These are phyloP conservation scores for Tetrapisispora taiwanensis DNA, from an alignment of 805 yeast species.

Conservation along the genomic window DNA sequence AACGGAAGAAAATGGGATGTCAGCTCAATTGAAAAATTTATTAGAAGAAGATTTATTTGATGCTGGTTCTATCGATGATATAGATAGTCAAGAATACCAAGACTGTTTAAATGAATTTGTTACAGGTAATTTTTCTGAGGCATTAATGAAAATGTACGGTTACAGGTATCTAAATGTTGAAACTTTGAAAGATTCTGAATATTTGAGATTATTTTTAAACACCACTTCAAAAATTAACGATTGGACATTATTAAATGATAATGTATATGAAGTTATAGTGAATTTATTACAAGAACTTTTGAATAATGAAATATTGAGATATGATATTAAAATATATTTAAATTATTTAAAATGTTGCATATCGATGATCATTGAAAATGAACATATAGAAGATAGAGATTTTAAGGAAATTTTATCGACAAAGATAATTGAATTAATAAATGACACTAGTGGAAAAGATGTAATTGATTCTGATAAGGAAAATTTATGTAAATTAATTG, in stretches of 20 bases:
- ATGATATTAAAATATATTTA: neutral
- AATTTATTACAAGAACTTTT: neutral
- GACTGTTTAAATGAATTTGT: slow-evolving; percentile 16
- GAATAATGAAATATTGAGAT: neutral
- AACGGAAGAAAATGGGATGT: neutral
- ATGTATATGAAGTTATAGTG: neutral
- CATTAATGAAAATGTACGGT: slow-evolving; percentile 15
- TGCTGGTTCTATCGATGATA: neutral
- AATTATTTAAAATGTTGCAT: neutral
- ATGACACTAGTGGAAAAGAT: too few species aligned
- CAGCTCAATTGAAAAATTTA: slow-evolving; percentile 12
- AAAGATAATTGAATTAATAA: neutral
- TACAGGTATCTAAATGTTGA: slow-evolving; percentile 9
- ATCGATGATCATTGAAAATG: neutral
- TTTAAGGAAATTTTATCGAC: neutral
- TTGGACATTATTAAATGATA: neutral
- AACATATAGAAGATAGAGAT: neutral
- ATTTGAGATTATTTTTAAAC: neutral
- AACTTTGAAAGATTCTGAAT: neutral
- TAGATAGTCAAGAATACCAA: slow-evolving; percentile 4
- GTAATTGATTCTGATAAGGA: neutral
- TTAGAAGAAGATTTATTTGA: slow-evolving; percentile 14
- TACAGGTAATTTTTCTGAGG: slow-evolving; percentile 13
- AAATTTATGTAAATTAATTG: slow-evolving; percentile 1
- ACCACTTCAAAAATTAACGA: neutral